A percentile compares a stretch with the other conserved stretches of the same genome.
Conservation (phyloP, 164 flowering plant genomes). For the Nymphaea colorata region DNA sequence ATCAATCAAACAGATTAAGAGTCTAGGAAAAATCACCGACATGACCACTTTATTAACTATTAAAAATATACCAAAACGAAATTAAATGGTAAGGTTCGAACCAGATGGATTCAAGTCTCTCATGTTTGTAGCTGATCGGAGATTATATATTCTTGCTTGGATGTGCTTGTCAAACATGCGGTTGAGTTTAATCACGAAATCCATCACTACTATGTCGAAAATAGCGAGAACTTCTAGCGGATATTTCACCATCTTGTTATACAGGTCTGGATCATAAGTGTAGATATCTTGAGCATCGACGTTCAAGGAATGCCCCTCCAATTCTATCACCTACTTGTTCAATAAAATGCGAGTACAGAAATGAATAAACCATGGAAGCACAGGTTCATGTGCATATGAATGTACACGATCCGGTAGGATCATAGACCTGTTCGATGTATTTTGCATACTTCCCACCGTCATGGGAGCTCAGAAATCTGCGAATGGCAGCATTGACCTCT, state of each 20-base stretch:
- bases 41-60: not conserved
- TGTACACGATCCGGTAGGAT: too few species aligned
- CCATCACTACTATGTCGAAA: conserved; percentile 95
- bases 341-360: too few species aligned
- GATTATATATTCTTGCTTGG: conserved; percentile 77
- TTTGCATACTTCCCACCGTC: not conserved
- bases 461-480: conserved; percentile 37
- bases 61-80: not conserved
- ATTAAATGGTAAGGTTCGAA: conserved; percentile 2
- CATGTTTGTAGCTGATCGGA: conserved; percentile 61
- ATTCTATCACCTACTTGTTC: conserved; percentile 20
- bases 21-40: not conserved
- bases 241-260: conserved; percentile 78
- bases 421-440: not conserved
- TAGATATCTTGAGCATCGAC: conserved; percentile 79
- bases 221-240: conserved; percentile 95
- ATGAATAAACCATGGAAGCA: not conserved
- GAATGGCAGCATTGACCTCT: conserved; percentile 71
- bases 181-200: conserved; percentile 49
- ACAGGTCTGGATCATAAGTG: conserved; percentile 69
- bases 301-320: conserved; percentile 79
- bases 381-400: not conserved
- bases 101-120: conserved; percentile 95
- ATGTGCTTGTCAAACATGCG: conserved; percentile 79
- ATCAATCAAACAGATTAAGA: conserved; percentile 4